Percentiles rank a stretch among this genome's conserved stretches.
Evolutionary conservation across 2,329 filamentous ascomycete genomes (phyloP).

Genomic region (Diaporthe australafricana): DNA sequence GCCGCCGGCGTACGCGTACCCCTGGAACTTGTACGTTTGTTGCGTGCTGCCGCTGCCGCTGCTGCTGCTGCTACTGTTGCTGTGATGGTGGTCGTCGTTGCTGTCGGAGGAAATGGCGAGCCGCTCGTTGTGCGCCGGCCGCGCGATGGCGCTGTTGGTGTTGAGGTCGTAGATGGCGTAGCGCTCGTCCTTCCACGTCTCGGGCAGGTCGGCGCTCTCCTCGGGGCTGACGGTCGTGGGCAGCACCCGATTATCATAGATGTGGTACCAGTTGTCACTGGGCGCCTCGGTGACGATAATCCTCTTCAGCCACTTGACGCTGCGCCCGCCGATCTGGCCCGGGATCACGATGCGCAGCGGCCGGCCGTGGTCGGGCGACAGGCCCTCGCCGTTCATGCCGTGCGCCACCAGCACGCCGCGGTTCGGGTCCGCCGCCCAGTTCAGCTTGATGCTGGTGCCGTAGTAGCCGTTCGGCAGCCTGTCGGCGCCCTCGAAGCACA

Average conservation of each 20-base stretch:
- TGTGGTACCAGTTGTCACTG: constrained; percentile 95
- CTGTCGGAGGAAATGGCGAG: too few species aligned
- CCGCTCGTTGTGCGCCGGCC: constrained; percentile 81
- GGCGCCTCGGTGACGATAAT: constrained; percentile 82
- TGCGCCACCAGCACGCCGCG: constrained; percentile 88
- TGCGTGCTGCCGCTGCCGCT: neutral
- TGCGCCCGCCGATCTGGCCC: constrained; percentile 90
- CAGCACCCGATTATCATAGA: constrained; percentile 91
- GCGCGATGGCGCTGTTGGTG: constrained; percentile 84
- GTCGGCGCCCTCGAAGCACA: constrained; percentile 93
- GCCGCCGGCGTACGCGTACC: constrained; percentile 91
- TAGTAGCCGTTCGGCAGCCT: constrained; percentile 90
- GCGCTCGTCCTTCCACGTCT: constrained; percentile 88
- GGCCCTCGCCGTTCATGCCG: constrained; percentile 87
- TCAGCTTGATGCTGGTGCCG: constrained; percentile 87
- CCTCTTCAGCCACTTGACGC: constrained; percentile 91
- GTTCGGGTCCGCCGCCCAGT: constrained; percentile 87
- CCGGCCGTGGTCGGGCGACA: constrained; percentile 87
- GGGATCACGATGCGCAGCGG: constrained; percentile 87
- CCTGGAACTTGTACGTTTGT: constrained; percentile 73
- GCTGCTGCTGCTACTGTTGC: neutral
- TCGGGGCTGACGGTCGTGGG: constrained; percentile 89
- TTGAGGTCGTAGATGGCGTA: constrained; percentile 95
- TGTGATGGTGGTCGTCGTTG: too few species aligned
- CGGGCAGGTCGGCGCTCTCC: constrained; percentile 76